A percentile compares a stretch with the other conserved stretches of the same genome.
Conservation (phyloP, 1,284 basidiomycete genomes). For the Kwoniella shivajii region DNA sequence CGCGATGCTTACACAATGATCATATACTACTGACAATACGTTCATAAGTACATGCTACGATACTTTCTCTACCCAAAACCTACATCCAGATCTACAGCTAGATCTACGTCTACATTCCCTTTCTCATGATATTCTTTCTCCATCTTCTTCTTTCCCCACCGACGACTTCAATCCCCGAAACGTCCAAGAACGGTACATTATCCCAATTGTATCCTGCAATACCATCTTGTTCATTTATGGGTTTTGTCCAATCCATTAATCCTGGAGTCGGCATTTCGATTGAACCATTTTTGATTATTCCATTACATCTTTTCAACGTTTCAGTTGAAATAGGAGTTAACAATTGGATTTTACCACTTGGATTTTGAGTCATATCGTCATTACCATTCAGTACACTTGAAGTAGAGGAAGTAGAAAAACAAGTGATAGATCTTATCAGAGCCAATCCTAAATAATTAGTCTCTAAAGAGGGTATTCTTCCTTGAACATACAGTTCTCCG, state of each 20-base stretch:
- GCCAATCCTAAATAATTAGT: slow-evolving; percentile 71
- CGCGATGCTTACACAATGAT: too few relatives aligned
- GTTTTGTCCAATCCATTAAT: slow-evolving; percentile 70
- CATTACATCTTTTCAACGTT: slow-evolving; percentile 56
- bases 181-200: slow-evolving; percentile 78
- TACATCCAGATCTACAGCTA: background rate
- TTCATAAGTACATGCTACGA: too few relatives aligned
- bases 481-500: slow-evolving; percentile 64
- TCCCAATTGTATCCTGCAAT: slow-evolving; percentile 60
- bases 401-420: slow-evolving; percentile 27
- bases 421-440: slow-evolving; percentile 67
- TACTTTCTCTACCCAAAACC: too few relatives aligned
- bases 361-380: too few relatives aligned
- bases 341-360: slow-evolving; percentile 59
- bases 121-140: slow-evolving; percentile 85
- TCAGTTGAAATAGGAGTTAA: slow-evolving; percentile 69
- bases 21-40: too few relatives aligned
- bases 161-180: slow-evolving; percentile 59
- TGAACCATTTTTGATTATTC: slow-evolving; percentile 75
- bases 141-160: slow-evolving; percentile 71
- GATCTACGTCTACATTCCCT: slow-evolving; percentile 48
- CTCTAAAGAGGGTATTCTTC: slow-evolving; percentile 60
- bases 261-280: slow-evolving; percentile 85
- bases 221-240: slow-evolving; percentile 40
- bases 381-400: background rate